A percentile compares a stretch with the other conserved stretches of the same genome.
These are phyloP conservation scores for Ogataea polymorpha DNA, from an alignment of 805 yeast species.

Conservation along the genomic window DNA sequence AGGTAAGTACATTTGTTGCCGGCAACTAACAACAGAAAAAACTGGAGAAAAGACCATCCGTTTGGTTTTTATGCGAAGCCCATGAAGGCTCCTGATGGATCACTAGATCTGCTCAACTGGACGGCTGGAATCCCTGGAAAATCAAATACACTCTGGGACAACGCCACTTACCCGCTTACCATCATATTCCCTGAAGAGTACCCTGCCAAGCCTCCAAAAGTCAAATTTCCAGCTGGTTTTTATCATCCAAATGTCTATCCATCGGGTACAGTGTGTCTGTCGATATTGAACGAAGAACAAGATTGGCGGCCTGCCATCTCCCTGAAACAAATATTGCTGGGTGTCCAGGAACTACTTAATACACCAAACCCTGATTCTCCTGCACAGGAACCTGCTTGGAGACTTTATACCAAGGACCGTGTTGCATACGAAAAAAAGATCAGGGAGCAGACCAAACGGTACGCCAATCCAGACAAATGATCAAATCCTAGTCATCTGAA, in stretches of 20 bases:
- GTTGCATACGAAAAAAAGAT: slow-evolving; percentile 73
- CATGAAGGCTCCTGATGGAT: slow-evolving; percentile 70
- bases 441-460: slow-evolving; percentile 73
- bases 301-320: slow-evolving; percentile 99
- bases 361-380: slow-evolving; percentile 94
- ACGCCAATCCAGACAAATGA: slow-evolving; percentile 39
- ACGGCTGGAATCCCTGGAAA: slow-evolving; percentile 96
- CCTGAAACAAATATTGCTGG: slow-evolving; percentile 81
- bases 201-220: slow-evolving; percentile 96
- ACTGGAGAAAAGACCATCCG: slow-evolving; percentile 98
- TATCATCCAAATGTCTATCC: slow-evolving; percentile 98
- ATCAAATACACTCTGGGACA: slow-evolving; percentile 80
- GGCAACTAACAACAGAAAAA: slow-evolving; percentile 52
- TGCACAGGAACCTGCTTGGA: slow-evolving; percentile 97
- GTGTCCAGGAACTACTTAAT: slow-evolving; percentile 87
- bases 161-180: slow-evolving; percentile 83
- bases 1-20: slow-evolving; percentile 37
- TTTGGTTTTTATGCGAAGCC: slow-evolving; percentile 97
- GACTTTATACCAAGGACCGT: slow-evolving; percentile 70
- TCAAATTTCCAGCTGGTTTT: slow-evolving; percentile 82
- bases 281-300: slow-evolving; percentile 89
- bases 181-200: slow-evolving; percentile 85
- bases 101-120: slow-evolving; percentile 84
- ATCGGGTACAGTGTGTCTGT: slow-evolving; percentile 91
- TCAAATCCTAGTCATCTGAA: background rate